Conservation (phyloP, 2,329 filamentous ascomycete species). For the Cladophialophora carrionii region DNA sequence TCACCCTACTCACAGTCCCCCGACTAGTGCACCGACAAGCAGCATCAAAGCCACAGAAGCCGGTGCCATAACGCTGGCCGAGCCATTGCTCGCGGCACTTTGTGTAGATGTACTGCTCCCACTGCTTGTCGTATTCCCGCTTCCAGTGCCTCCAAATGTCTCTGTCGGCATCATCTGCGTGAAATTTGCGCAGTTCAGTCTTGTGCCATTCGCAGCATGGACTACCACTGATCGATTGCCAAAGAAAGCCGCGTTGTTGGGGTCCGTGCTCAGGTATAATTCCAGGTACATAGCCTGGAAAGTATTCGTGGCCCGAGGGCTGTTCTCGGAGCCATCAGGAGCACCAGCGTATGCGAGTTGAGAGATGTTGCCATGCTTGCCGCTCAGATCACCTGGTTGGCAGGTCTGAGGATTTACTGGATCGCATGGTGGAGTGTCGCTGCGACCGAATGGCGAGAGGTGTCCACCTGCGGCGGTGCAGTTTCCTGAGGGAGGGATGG, state of each 20-base stretch:
- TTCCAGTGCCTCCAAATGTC: slow-evolving; percentile 4
- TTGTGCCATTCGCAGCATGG: slow-evolving; percentile 57
- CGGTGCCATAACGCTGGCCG: neutral
- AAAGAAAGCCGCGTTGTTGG: slow-evolving; percentile 52
- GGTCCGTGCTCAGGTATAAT: slow-evolving; percentile 53
- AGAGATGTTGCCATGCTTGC: slow-evolving; percentile 69
- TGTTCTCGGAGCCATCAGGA: slow-evolving; percentile 6
- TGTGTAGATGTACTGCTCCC: neutral
- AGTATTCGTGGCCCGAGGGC: slow-evolving; percentile 19
- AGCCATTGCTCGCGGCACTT: neutral
- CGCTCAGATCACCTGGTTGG: slow-evolving; percentile 75
- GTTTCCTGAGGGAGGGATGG: slow-evolving; percentile 69
- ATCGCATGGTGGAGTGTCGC: slow-evolving; percentile 66
- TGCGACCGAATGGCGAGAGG: slow-evolving; percentile 69
- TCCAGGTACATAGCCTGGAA: slow-evolving; percentile 51
- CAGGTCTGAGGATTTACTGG: slow-evolving; percentile 62
- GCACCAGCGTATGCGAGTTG: slow-evolving; percentile 56
- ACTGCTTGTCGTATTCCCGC: slow-evolving; percentile 3
- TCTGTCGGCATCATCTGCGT: slow-evolving; percentile 26
- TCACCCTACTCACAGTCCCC: neutral
- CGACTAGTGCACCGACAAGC: neutral
- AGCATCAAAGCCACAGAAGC: neutral
- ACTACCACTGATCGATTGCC: slow-evolving; percentile 60
- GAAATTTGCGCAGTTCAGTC: slow-evolving; percentile 63
- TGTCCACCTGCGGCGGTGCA: slow-evolving; percentile 70